These are phyloP conservation scores for Aaosphaeria pasadenensis DNA, from an alignment of 2,329 filamentous ascomycete genomes.

Conservation along the genomic window DNA sequence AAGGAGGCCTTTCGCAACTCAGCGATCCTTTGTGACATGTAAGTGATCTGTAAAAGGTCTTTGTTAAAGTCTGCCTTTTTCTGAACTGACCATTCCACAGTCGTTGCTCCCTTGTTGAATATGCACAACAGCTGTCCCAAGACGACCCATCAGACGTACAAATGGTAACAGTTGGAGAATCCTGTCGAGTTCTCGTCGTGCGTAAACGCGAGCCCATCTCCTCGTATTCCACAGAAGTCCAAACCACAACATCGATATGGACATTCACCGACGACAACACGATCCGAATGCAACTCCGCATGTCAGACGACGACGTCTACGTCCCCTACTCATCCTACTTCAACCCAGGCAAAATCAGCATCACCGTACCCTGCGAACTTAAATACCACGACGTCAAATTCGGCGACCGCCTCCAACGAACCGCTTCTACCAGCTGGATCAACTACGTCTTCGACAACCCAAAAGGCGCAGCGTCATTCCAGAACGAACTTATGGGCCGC, in stretches of 20 bases:
- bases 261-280: constrained; percentile 42
- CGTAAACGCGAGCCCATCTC: constrained; percentile 39
- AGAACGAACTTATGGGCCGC: constrained; percentile 46
- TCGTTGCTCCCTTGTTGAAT: constrained; percentile 40
- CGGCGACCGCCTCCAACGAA: constrained; percentile 29
- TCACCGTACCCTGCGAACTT: constrained; percentile 38
- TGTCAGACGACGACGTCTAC: constrained; percentile 40
- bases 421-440: constrained; percentile 43
- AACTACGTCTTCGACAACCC: constrained; percentile 43
- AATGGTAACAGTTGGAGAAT: constrained; percentile 37
- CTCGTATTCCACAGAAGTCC: constrained; percentile 28
- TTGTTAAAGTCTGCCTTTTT: neutral
- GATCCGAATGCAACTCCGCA: constrained; percentile 42
- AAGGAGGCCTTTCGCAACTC: constrained; percentile 43
- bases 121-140: constrained; percentile 36
- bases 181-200: constrained; percentile 43
- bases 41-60: constrained; percentile 8
- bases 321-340: constrained; percentile 48
- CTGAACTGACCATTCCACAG: constrained; percentile 12
- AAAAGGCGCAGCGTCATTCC: constrained; percentile 38
- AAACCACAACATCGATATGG: constrained; percentile 45
- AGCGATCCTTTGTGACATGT: constrained; percentile 45
- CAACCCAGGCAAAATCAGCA: constrained; percentile 41
- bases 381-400: constrained; percentile 39
- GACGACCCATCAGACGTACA: constrained; percentile 37